A percentile compares a stretch with the other conserved stretches of the same genome.
phyloP scores from a whole-genome alignment of 2,329 filamentous ascomycete species.

The Acarospora socialis region DNA sequence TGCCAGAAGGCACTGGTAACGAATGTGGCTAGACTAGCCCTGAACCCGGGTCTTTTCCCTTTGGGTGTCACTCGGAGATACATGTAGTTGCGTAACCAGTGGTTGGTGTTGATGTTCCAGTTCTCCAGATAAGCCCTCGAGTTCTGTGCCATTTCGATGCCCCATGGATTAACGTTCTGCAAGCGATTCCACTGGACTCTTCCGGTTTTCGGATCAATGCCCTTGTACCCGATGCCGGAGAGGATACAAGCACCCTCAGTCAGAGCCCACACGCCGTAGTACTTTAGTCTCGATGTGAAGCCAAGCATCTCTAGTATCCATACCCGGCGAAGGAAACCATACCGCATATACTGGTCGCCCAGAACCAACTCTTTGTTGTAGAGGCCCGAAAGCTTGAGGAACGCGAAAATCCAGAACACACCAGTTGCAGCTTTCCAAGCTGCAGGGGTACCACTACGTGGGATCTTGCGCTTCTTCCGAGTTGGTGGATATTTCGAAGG shows the following conservation, averaged over 20 bases:
- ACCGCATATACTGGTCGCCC: conserved; percentile 49
- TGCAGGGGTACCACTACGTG: conserved; percentile 76
- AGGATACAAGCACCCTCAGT: conserved; percentile 92
- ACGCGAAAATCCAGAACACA: conserved; percentile 63
- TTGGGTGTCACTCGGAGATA: conserved; percentile 90
- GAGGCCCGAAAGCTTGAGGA: conserved; percentile 54
- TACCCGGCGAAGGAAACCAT: conserved; percentile 56
- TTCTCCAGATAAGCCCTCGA: conserved; percentile 78
- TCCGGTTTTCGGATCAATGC: conserved; percentile 69
- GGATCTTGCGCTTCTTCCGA: conserved; percentile 81
- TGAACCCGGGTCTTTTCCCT: conserved; percentile 91
- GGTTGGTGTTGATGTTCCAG: conserved; percentile 99
- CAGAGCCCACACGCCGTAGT: conserved; percentile 90
- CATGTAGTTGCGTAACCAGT: conserved; percentile 90
- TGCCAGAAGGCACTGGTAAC: conserved; percentile 94
- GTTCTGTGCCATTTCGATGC: conserved; percentile 83
- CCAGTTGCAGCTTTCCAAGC: conserved; percentile 60
- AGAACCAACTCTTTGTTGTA: conserved; percentile 54
- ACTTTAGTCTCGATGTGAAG: conserved; percentile 73
- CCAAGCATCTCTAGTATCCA: conserved; percentile 74
- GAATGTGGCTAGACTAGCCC: conserved; percentile 87
- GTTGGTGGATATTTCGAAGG: conserved; percentile 74
- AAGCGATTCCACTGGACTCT: conserved; percentile 82
- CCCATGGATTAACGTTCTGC: conserved; percentile 75
- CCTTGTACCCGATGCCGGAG: conserved; percentile 85